Evolutionary conservation across 768 basidiomycete species (phyloP), one percentile per base, ranked within the genome.

Genomic region (Pulveroboletus frians): DNA sequence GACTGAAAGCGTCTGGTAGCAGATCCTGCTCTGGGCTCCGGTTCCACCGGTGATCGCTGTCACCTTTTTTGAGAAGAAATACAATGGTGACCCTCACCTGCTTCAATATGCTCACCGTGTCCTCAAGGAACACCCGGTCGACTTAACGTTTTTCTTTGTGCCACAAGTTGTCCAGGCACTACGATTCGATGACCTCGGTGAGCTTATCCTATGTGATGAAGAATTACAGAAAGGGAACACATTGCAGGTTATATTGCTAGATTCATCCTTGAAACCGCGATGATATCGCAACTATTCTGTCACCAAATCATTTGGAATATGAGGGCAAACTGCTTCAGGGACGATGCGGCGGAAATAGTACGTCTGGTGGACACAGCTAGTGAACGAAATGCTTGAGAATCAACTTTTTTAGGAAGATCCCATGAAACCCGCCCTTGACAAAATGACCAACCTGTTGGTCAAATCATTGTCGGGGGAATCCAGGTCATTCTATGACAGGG

Each of bases 281-380:
- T 91, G 70, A 92, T 98, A 45, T 98, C 95, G 2, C 94, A 95
- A 65, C 69, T 92, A 20, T 99, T 99, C 73, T 99, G 96, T 63
- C 96, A 99, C 64, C 96, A 99, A 71, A 98, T 98, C 55, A 91
- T 99, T 53, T 99, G 96, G 96, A 99, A 98, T 66, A 98, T 98
- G 96, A 95, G 95, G 61, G 96, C 96, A 5, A 99, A 99, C 61
- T 92, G 89, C 53, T 96, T 83, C 67, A 91, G 88, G 59, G 95
- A 93, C 59, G 96, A 98, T 60, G 73, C 76, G 7, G 91, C 83
- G 13, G 93, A 94, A 66, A 75, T 88, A 50, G 92, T 89, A 59
- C 43, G 80, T 73, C 45, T 30, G 10, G 2, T 14, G 23, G 45
- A 6, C 14, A 3, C 51, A n/a, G 17, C 30, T 20, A 15, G n/a